phyloP scores from a whole-genome alignment of 1,284 basidiomycete species.

The Sporisorium scitamineum region DNA sequence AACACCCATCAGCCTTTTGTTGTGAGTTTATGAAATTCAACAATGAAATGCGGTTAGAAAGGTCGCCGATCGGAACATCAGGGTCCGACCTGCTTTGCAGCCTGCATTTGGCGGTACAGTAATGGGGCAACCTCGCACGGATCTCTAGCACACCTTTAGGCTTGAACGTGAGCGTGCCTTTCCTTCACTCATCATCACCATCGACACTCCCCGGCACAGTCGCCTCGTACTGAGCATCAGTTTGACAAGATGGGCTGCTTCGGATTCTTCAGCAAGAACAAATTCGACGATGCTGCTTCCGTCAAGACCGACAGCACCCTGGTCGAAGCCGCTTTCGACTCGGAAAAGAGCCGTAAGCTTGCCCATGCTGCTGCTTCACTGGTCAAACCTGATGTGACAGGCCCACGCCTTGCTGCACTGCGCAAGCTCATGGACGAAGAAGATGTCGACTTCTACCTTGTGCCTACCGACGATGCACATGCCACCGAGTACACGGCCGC shows the following conservation, averaged over 20 bases:
- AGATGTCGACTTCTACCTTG: slow-evolving; percentile 69
- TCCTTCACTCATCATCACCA: not conserved
- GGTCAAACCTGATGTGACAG: slow-evolving; percentile 38
- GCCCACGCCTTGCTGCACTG: slow-evolving; percentile 73
- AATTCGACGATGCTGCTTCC: slow-evolving; percentile 28
- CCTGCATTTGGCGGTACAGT: not conserved
- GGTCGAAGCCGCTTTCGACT: slow-evolving; percentile 25
- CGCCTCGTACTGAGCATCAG: not conserved
- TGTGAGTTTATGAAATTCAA: not conserved
- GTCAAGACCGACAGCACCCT: slow-evolving; percentile 39
- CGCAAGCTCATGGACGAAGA: slow-evolving; percentile 54
- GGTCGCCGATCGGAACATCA: slow-evolving; percentile 3
- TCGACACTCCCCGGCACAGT: not conserved
- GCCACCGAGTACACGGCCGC: slow-evolving; percentile 86
- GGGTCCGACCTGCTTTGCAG: slow-evolving; percentile 7
- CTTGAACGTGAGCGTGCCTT: not conserved
- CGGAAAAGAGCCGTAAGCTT: slow-evolving; percentile 23
- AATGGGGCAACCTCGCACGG: not conserved
- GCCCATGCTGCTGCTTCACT: not conserved
- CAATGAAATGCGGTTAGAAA: not conserved
- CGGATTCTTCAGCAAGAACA: slow-evolving; percentile 28
- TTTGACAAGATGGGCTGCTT: slow-evolving; percentile 44
- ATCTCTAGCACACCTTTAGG: not conserved
- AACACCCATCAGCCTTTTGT: not conserved
- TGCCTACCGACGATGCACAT: slow-evolving; percentile 89